phyloP scores from a whole-genome alignment of 805 yeast genomes.

The Alloascoidea africana region DNA sequence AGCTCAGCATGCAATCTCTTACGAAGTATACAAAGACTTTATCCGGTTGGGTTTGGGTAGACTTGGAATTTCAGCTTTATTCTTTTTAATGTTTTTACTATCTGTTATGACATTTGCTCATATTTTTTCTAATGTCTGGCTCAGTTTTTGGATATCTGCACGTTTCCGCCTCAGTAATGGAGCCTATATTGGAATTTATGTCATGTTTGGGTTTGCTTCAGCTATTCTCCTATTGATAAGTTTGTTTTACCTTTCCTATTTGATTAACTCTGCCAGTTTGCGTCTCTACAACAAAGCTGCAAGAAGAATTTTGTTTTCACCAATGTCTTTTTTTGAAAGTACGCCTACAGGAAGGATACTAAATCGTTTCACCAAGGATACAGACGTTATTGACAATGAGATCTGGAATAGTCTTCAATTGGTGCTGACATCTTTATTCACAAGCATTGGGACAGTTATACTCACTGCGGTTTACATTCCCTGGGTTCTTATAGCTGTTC shows the following conservation, averaged over 20 bases:
- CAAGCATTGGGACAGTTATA: slow-evolving; percentile 47
- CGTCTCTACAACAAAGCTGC: slow-evolving; percentile 49
- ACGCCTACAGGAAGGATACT: slow-evolving; percentile 81
- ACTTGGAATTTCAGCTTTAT: slow-evolving; percentile 19
- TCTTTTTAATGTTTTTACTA: slow-evolving; percentile 36
- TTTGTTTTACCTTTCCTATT: slow-evolving; percentile 20
- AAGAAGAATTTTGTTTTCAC: slow-evolving; percentile 48
- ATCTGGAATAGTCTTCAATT: slow-evolving; percentile 54
- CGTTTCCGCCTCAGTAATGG: slow-evolving; percentile 35
- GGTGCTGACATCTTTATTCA: slow-evolving; percentile 36
- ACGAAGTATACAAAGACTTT: no score
- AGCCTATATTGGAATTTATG: slow-evolving; percentile 56
- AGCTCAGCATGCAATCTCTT: no score
- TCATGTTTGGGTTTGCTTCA: slow-evolving; percentile 36
- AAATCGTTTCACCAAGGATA: slow-evolving; percentile 78
- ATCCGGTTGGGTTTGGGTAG: slow-evolving; percentile 40
- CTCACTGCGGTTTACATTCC: slow-evolving; percentile 59
- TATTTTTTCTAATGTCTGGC: slow-evolving; percentile 64
- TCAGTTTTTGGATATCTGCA: slow-evolving; percentile 63
- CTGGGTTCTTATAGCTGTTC: slow-evolving; percentile 59
- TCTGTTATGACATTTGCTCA: slow-evolving; percentile 39
- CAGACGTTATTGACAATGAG: slow-evolving; percentile 73
- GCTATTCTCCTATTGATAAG: slow-evolving; percentile 31
- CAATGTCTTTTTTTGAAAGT: slow-evolving; percentile 72
- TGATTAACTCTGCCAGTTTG: slow-evolving; percentile 38